Evolutionary conservation across 2,329 filamentous ascomycete genomes (phyloP).

Genomic region (Sphaceloma murrayae): DNA sequence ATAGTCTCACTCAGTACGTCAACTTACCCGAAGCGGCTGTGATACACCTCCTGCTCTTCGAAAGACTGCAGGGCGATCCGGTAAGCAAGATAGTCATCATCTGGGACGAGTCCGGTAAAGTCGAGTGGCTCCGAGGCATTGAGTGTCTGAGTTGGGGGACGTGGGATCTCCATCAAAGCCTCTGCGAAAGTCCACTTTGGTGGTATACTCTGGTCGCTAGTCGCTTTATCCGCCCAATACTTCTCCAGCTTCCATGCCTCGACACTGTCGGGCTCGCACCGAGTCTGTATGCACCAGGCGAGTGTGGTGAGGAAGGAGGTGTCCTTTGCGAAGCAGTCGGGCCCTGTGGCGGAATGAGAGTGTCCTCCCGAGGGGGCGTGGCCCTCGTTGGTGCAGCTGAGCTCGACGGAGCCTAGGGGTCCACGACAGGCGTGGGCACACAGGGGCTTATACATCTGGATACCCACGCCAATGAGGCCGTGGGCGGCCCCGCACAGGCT

Average conservation of each 20-base stretch:
- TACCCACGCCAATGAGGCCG: slow-evolving; percentile 23
- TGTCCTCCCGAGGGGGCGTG: slow-evolving; percentile 12
- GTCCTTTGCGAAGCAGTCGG: slow-evolving; percentile 27
- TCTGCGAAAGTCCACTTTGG: slow-evolving; percentile 23
- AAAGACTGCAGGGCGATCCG: slow-evolving; percentile 26
- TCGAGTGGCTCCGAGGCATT: slow-evolving; percentile 20
- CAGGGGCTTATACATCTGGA: slow-evolving; percentile 22
- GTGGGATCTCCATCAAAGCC: slow-evolving; percentile 23
- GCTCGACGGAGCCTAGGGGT: slow-evolving; percentile 15
- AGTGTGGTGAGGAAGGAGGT: slow-evolving; percentile 25
- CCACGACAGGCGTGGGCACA: slow-evolving; percentile 23
- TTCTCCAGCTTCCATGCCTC: slow-evolving; percentile 23
- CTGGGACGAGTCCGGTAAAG: slow-evolving; percentile 26
- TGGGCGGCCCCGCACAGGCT: slow-evolving; percentile 10
- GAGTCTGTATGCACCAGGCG: slow-evolving; percentile 25
- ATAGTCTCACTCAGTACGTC: not conserved
- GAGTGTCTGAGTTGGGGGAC: slow-evolving; percentile 20
- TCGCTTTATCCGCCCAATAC: slow-evolving; percentile 25
- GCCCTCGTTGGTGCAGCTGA: slow-evolving; percentile 15
- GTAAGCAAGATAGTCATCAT: slow-evolving; percentile 24
- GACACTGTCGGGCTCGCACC: slow-evolving; percentile 21
- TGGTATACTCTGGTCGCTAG: slow-evolving; percentile 20
- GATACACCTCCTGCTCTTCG: slow-evolving; percentile 24
- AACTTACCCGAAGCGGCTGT: slow-evolving; percentile 29
- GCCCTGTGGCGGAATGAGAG: slow-evolving; percentile 19